Evolutionary conservation across 352 stramenopile genomes (phyloP).

Genomic region (Thalassiosira livingstoniorum): DNA sequence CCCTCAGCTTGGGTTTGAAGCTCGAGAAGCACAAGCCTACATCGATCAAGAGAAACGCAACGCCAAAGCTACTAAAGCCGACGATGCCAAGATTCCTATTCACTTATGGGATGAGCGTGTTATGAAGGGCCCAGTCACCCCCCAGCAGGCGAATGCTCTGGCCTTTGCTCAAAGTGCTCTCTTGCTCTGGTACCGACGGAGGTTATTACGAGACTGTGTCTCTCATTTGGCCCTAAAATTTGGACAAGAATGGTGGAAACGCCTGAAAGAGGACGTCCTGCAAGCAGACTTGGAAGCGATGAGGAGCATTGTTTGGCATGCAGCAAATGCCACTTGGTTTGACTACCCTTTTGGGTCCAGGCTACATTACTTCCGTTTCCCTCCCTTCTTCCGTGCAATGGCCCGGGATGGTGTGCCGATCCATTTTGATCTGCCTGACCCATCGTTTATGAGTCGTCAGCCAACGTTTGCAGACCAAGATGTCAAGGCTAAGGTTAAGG

Average conservation of each 20-base stretch:
- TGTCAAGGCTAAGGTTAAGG: conserved; percentile 4
- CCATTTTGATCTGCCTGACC: conserved; percentile 24
- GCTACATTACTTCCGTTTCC: conserved; percentile 48
- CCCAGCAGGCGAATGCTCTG: not conserved
- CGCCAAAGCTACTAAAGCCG: conserved; percentile 44
- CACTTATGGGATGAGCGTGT: conserved; percentile 33
- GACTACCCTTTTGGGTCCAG: conserved; percentile 50
- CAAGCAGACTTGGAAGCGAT: conserved; percentile 17
- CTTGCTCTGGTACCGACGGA: not conserved
- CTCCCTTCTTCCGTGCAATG: conserved; percentile 18
- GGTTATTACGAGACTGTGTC: not conserved
- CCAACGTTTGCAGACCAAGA: not conserved
- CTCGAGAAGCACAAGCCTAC: not conserved
- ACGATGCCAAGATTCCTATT: conserved; percentile 40
- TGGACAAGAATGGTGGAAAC: not conserved
- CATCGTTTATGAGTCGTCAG: conserved; percentile 18
- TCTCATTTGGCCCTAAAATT: not conserved
- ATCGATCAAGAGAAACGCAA: not conserved
- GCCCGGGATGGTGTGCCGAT: conserved; percentile 51
- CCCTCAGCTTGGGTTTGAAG: not conserved
- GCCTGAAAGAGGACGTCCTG: not conserved
- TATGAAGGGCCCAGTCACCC: not conserved
- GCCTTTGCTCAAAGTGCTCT: not conserved
- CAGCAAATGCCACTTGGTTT: conserved; percentile 40
- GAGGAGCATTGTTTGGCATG: conserved; percentile 15